Evolutionary conservation across 2,329 filamentous ascomycete genomes (phyloP).

Genomic region (Penicillium nordicum): DNA sequence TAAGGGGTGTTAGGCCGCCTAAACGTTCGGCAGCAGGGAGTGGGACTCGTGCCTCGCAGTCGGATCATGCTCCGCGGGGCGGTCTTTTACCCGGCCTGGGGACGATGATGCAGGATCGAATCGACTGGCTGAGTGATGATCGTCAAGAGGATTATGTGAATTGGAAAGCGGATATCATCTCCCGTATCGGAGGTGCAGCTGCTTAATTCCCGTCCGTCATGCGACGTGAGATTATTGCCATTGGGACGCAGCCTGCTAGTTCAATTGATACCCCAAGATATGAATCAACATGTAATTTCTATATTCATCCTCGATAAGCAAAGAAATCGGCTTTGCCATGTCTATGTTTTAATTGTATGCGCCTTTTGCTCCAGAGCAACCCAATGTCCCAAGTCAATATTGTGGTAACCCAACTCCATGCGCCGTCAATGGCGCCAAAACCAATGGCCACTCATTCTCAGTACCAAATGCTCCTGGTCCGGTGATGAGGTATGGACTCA

Average conservation of each 20-base stretch:
- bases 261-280: slow-evolving; percentile 23
- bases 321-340: background rate
- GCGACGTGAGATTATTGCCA: background rate
- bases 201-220: slow-evolving; percentile 8
- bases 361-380: background rate
- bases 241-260: slow-evolving; percentile 2
- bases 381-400: background rate
- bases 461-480: slow-evolving; percentile 94
- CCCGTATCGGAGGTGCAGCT: slow-evolving; percentile 31
- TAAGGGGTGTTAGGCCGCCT: slow-evolving; percentile 19
- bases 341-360: slow-evolving; percentile 1
- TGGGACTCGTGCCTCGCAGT: slow-evolving; percentile 10
- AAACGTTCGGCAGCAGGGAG: slow-evolving; percentile 26
- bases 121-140: slow-evolving; percentile 48
- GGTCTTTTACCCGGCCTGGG: slow-evolving; percentile 47
- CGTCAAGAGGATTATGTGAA: slow-evolving; percentile 39
- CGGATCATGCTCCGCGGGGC: slow-evolving; percentile 24
- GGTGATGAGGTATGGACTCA: slow-evolving; percentile 70
- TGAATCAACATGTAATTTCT: background rate
- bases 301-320: background rate
- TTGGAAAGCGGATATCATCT: slow-evolving; percentile 45
- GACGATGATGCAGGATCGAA: slow-evolving; percentile 50
- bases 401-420: slow-evolving; percentile 2
- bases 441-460: slow-evolving; percentile 39
- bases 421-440: background rate